Conservation (phyloP, 805 yeast genomes). For the Trichomonascus vanleenenianus region DNA sequence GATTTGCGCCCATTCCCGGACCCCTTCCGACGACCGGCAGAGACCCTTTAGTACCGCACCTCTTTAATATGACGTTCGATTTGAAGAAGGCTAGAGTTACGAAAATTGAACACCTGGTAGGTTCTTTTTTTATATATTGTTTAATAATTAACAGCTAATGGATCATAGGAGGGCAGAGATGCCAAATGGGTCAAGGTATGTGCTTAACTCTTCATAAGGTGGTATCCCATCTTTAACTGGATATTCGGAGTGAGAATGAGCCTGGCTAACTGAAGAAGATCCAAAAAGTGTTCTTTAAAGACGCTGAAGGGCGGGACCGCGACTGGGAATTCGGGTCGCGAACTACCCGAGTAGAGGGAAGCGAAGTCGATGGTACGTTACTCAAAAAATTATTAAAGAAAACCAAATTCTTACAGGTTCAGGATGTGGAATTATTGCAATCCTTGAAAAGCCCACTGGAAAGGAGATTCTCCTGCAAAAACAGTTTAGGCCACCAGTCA, state of each 20-base stretch:
- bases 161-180: constrained; percentile 33
- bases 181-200: constrained; percentile 51
- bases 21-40: neutral
- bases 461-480: constrained; percentile 63
- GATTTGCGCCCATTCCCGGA: neutral
- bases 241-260: no score
- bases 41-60: neutral
- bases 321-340: constrained; percentile 91
- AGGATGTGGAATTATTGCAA: constrained; percentile 73
- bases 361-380: constrained; percentile 63
- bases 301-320: constrained; percentile 38
- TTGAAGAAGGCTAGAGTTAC: constrained; percentile 25
- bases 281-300: constrained; percentile 36
- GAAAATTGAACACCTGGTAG: constrained; percentile 16
- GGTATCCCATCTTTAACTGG: neutral
- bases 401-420: neutral
- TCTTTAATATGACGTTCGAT: constrained; percentile 8
- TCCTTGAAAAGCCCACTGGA: constrained; percentile 45
- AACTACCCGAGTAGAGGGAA: constrained; percentile 56
- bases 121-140: neutral
- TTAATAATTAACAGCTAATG: neutral
- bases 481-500: constrained; percentile 91
- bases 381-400: neutral
- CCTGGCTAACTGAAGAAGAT: constrained; percentile 21
- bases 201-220: constrained; percentile 22